A percentile compares a stretch with the other conserved stretches of the same genome.
phyloP scores from a whole-genome alignment of 441 rosid genomes.

The Syzygium syzygioides region DNA sequence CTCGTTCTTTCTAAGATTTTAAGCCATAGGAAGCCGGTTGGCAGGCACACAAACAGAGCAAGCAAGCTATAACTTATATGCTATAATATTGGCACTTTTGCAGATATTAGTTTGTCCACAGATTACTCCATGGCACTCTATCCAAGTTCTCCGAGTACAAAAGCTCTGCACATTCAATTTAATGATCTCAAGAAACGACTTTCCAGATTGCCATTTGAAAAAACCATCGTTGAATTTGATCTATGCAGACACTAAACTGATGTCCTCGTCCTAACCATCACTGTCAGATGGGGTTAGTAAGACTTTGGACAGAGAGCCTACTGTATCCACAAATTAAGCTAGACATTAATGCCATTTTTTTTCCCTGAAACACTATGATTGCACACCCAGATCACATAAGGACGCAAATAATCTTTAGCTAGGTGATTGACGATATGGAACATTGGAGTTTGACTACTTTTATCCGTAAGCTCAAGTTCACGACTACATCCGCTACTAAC shows the following conservation, averaged over 20 bases:
- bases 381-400: background rate
- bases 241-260: background rate
- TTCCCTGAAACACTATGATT: background rate
- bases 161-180: background rate
- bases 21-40: background rate
- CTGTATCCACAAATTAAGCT: background rate
- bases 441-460: background rate
- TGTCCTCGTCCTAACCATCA: background rate
- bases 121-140: background rate
- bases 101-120: background rate
- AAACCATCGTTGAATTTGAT: background rate
- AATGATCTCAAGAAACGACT: background rate
- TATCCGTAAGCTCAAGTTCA: background rate
- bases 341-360: background rate
- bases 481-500: constrained; percentile 22
- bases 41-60: background rate
- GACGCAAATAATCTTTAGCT: background rate
- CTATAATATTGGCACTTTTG: background rate
- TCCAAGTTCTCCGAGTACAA: background rate
- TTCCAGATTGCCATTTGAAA: background rate
- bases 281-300: background rate
- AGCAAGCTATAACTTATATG: background rate
- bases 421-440: background rate
- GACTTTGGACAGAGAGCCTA: background rate
- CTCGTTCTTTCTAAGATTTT: background rate